phyloP scores from a whole-genome alignment of 345 rosid species.

The Combretum micranthum region DNA sequence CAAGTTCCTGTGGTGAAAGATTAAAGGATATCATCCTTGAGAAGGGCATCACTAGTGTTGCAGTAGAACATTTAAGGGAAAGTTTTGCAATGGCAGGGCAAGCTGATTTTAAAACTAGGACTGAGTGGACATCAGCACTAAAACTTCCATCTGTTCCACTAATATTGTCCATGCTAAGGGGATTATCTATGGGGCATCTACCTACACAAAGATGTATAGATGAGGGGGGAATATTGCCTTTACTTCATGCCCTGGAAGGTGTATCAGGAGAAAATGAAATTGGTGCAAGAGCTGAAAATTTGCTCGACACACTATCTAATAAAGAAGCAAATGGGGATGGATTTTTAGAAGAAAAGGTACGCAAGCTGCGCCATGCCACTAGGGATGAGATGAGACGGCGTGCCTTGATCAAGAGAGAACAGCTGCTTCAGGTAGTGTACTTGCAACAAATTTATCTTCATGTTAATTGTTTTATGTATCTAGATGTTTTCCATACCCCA shows the following conservation, averaged over 20 bases:
- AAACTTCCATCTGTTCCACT: conserved; percentile 86
- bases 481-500: background rate
- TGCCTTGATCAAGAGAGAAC: conserved; percentile 77
- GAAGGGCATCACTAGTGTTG: conserved; percentile 76
- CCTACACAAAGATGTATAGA: conserved; percentile 82
- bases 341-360: conserved; percentile 75
- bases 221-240: conserved; percentile 68
- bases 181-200: conserved; percentile 95
- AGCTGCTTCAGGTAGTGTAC: conserved; percentile 70
- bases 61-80: conserved; percentile 69
- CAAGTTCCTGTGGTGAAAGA: conserved; percentile 97
- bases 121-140: conserved; percentile 70
- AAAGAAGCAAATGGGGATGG: conserved; percentile 96
- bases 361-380: conserved; percentile 76
- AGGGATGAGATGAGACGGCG: conserved; percentile 90
- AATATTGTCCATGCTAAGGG: conserved; percentile 84
- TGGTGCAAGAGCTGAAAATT: conserved; percentile 95
- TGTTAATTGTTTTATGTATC: background rate
- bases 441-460: conserved; percentile 4
- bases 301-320: conserved; percentile 79
- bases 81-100: conserved; percentile 71
- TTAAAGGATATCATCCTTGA: conserved; percentile 85
- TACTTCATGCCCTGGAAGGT: conserved; percentile 95
- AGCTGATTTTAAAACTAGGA: conserved; percentile 65
- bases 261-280: conserved; percentile 93